Evolutionary conservation across 805 yeast genomes (phyloP), one percentile per base, ranked within the genome.

Genomic region (Saccharomycopsis microspora): DNA sequence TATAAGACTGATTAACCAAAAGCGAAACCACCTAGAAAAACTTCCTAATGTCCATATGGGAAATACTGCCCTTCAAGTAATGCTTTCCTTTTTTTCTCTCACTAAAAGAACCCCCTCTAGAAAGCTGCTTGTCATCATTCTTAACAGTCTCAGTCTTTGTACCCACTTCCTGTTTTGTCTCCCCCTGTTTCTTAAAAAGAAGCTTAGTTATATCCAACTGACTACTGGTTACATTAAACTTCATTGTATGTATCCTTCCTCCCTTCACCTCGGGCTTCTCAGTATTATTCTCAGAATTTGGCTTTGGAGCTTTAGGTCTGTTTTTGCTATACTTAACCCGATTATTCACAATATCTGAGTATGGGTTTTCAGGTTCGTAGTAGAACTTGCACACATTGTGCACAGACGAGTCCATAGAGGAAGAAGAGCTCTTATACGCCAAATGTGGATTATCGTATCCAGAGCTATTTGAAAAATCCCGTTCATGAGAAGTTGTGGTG

Each of bases 351-450:
- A 50, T 50, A 34, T 50, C 53, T 28, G 51, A 43, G 36, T 50
- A 50, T 33, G 53, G 53, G 33, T 50, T 50, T 6, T 39, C 50
- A 30, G 50, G 46, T 33, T 50, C 51, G 35, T 43, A 47, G 43
- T 47, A 49, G 42, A 45, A 49, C 5, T 42, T 42, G 27, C 32
- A 11, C 11, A 39, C 28, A 28, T 45, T 44, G 10, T 40, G 7
- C 5, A 45, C 33, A 6, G 42, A 8, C 11, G 47, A 43, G 35
- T 41, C 40, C 41, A 47, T 34, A 5, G 47, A 44, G 8, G 44
- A 38, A 3, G 51, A 47, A 11, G 44, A 31, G 11, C 33, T 8
- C 36, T 39, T 39, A 11, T 39, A 39, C 9, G 29, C 11, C 29
- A 27, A 11, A 39, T 27, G 27, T 8, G 27, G 27, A 19, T 19